Evolutionary conservation across 495 filamentous ascomycete species (phyloP).

Genomic region (Aspergillus steynii): DNA sequence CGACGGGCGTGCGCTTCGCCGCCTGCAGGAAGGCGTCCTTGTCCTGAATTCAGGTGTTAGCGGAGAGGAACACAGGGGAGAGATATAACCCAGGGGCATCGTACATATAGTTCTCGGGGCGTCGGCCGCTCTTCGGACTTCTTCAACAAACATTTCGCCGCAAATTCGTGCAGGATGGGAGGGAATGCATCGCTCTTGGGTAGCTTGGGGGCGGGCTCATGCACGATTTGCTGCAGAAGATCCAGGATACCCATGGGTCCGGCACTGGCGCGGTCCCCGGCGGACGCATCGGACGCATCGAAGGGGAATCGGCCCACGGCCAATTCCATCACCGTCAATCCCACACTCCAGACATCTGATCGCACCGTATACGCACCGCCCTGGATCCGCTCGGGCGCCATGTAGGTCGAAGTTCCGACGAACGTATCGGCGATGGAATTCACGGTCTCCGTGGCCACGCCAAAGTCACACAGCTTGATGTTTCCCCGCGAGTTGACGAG

Average conservation of each 20-base stretch:
- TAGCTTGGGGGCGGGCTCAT: conserved; percentile 88
- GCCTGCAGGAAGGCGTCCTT: conserved; percentile 91
- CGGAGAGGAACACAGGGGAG: conserved; percentile 8
- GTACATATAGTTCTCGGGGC: conserved; percentile 75
- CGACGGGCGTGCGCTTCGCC: conserved; percentile 89
- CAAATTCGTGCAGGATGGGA: conserved; percentile 89
- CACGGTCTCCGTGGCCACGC: conserved; percentile 91
- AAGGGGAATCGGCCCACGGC: conserved; percentile 97
- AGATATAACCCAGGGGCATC: conserved; percentile 5
- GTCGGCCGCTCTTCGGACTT: conserved; percentile 84
- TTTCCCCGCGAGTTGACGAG: conserved; percentile 89
- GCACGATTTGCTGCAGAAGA: conserved; percentile 94
- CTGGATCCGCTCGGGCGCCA: conserved; percentile 97
- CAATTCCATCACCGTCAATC: conserved; percentile 92
- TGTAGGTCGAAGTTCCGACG: conserved; percentile 97
- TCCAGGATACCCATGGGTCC: conserved; percentile 94
- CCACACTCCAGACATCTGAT: conserved; percentile 98
- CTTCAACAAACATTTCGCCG: conserved; percentile 92
- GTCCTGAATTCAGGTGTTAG: conserved; percentile 56
- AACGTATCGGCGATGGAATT: conserved; percentile 98
- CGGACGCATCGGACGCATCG: conserved; percentile 72
- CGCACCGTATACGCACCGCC: conserved; percentile 96
- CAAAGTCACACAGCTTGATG: conserved; percentile 98
- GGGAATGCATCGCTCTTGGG: conserved; percentile 98
- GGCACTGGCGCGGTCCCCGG: conserved; percentile 63